Evolutionary conservation across 768 basidiomycete genomes (phyloP), one percentile per base, ranked within the genome.

Genomic region (Boletus vinaceobasis): DNA sequence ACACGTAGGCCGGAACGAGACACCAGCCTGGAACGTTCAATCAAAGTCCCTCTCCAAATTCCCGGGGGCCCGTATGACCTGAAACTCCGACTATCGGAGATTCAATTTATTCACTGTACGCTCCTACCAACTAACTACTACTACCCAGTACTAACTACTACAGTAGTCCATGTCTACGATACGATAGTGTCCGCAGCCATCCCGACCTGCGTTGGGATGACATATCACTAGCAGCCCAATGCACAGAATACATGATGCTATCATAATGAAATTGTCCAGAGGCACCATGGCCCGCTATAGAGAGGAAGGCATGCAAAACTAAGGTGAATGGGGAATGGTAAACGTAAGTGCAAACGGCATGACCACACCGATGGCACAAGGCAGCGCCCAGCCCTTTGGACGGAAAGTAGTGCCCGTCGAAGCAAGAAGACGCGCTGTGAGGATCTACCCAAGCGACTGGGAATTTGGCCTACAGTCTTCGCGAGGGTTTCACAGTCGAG

Each of bases 1-100:
- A 69, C 58, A 55, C 54, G 60, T 68, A 61, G 70, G 67, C 70
- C 65, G 60, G 69, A 62, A 60, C 57, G 42, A 60, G 58, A 60
- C 60, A 65, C 65, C 69, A 71, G 70, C 71, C 67, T 62, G 60
- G 38, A 60, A 59, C 53, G 21, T 56, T 59, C 60, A 67, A 55
- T 62, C 61, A 52, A 60, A 39, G 59, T 63, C 23, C 44, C 52
- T 53, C 53, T 31, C 57, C 54, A 43, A 58, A 65, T 49, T 37
- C 57, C 37, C 37, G 58, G 49, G 59, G 53, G n/a, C 37, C 56
- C 46, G 26, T 44, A 3, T 7, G 35, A 42, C 11, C 69, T 64
- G 0, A 53, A 59, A 39, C 71, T 59, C 71, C 55, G 71, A 23
- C 3, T 0, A 5, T 43, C 65, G 64, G 65, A 58, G 55, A 56